Conservation (phyloP, 2,329 filamentous ascomycete genomes). For the Xylaria sp. region DNA sequence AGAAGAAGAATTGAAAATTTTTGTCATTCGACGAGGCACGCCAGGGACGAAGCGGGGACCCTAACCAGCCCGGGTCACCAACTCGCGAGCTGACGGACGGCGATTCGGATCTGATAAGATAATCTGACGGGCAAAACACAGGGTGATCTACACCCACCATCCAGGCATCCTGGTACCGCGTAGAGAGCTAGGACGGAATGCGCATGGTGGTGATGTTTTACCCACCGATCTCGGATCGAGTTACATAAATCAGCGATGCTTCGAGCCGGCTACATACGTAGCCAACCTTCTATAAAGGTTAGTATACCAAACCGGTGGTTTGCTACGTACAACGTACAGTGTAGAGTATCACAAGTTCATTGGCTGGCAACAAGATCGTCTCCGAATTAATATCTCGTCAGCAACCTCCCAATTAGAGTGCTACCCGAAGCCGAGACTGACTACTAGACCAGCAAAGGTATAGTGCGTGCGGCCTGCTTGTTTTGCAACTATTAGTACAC, state of each 20-base stretch:
- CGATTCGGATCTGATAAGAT: constrained; percentile 35
- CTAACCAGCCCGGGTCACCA: background rate
- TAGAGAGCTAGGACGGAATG: background rate
- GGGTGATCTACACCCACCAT: background rate
- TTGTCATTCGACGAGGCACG: background rate
- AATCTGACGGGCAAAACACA: background rate
- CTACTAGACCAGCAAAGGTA: too few relatives aligned
- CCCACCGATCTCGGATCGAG: constrained; percentile 14
- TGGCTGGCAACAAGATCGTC: too few relatives aligned
- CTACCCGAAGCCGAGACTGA: too few relatives aligned
- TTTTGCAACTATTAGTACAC: too few relatives aligned
- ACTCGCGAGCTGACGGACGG: constrained; percentile 3
- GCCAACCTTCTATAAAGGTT: too few relatives aligned
- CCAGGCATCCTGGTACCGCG: background rate
- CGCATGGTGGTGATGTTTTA: background rate
- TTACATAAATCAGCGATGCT: background rate
- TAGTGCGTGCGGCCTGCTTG: too few relatives aligned
- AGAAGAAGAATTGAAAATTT: constrained; percentile 3
- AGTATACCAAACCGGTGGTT: too few relatives aligned
- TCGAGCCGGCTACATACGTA: too few relatives aligned
- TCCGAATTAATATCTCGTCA: too few relatives aligned
- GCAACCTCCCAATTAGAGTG: too few relatives aligned
- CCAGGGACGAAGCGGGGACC: background rate
- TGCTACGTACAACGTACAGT: too few relatives aligned
- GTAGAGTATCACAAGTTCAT: too few relatives aligned